Conservation (phyloP, 2,329 filamentous ascomycete species). For the Bertia moriformis region DNA sequence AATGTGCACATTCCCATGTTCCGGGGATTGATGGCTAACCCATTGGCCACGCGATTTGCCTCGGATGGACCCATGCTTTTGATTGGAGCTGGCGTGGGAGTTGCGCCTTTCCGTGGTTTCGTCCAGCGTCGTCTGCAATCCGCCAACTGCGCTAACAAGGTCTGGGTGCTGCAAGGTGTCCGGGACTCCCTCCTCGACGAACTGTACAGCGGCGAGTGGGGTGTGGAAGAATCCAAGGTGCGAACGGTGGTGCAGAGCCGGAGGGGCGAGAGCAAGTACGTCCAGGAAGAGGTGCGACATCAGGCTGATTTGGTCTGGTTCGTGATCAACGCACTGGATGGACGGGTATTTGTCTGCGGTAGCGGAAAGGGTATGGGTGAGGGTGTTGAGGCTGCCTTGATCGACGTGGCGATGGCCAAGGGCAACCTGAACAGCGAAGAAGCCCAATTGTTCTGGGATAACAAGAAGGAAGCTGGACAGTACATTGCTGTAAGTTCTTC, state of each 20-base stretch:
- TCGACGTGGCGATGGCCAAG: slow-evolving; percentile 86
- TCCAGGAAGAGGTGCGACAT: slow-evolving; percentile 82
- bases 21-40: slow-evolving; percentile 94
- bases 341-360: slow-evolving; percentile 89
- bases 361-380: slow-evolving; percentile 95
- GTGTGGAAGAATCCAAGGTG: slow-evolving; percentile 75
- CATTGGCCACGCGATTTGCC: slow-evolving; percentile 78
- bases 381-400: slow-evolving; percentile 73
- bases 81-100: slow-evolving; percentile 89
- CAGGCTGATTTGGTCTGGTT: slow-evolving; percentile 98
- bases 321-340: slow-evolving; percentile 90
- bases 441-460: slow-evolving; percentile 73
- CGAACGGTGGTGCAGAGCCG: slow-evolving; percentile 70
- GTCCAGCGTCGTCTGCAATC: slow-evolving; percentile 87
- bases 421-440: slow-evolving; percentile 72
- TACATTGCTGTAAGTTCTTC: slow-evolving; percentile 70
- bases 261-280: slow-evolving; percentile 70
- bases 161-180: slow-evolving; percentile 88
- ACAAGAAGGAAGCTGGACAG: slow-evolving; percentile 84
- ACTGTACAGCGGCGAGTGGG: slow-evolving; percentile 92
- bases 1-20: slow-evolving; percentile 87
- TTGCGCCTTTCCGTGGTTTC: slow-evolving; percentile 94
- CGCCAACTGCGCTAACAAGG: slow-evolving; percentile 92
- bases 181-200: slow-evolving; percentile 92
- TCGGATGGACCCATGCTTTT: slow-evolving; percentile 94